Base-by-base conservation (phyloP, 192 early-diverging fungal species). In the Gryganskiella cystojenkinii region DNA sequence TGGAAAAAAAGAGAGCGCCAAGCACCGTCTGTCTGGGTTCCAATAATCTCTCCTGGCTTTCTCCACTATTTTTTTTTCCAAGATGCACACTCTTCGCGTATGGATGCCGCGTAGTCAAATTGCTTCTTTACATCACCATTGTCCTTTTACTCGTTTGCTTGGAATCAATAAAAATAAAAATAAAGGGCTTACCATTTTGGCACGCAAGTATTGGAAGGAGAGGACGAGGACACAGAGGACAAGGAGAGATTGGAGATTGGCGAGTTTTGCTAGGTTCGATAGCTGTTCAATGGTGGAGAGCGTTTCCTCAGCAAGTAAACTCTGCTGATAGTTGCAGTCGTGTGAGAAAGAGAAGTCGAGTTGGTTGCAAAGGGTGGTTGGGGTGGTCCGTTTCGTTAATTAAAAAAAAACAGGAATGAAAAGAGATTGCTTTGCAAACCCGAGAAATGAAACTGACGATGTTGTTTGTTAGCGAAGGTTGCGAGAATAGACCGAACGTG, bases 211-310 rank as follows among this genome's bases (percentile, higher is more conserved):
- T 20, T 59, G 35, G 37, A 59, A 59, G 20, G 57, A 30, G 34
- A 59, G 19, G 6, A 42, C 14, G 35, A 59, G 57, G 15, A 34
- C 57, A 13, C 57, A 59, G 57, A 59, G 35, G 42, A 59, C 57
- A 20, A 59, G 42, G 57, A 59, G 13, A 40, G 17, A 40, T 59
- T 59, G 57, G 57, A 44, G 57, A 44, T 59, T 59, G 57, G 42
- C 57, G 57, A 59, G 43, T 40, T 59, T 40, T 44, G 57, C 57
- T 40, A 59, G 22, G 40, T 59, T 35, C 33, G 1, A 30, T 59
- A 59, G 57, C n/a, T 59, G 57, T 8, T 59, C 57, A 59, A 59
- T 59, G 57, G 25, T 59, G 57, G 57, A 30, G 43, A 44, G 57
- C 33, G 2, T n/a, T 40, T 40, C 37, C 13, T 40, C 37, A 40